Conservation (phyloP, 108 stramenopile species). For the Nitzschia palea region DNA sequence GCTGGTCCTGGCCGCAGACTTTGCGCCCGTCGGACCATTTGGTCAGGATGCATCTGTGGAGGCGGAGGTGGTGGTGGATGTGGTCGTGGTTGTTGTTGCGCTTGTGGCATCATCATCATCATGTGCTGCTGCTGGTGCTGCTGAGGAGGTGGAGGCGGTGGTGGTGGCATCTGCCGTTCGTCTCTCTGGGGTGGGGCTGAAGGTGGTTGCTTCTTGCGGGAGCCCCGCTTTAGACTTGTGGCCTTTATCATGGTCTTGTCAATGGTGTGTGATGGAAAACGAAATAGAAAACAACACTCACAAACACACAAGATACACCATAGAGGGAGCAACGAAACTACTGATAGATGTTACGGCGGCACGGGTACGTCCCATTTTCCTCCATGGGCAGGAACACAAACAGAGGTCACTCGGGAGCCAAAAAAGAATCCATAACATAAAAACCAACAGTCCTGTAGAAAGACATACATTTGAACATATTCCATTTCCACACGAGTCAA, state of each 20-base stretch:
- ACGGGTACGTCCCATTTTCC: too few species aligned
- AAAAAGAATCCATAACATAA: background rate
- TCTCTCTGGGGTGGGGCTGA: background rate
- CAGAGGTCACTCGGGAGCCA: background rate
- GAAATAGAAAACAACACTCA: too few species aligned
- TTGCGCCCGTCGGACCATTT: background rate
- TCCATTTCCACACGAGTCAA: too few species aligned
- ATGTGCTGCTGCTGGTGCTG: background rate
- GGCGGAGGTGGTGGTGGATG: background rate
- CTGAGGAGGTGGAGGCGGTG: background rate
- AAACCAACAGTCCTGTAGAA: background rate
- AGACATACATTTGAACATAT: too few species aligned
- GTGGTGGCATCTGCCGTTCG: background rate
- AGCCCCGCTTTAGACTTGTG: conserved; percentile 19
- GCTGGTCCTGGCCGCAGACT: conserved; percentile 16
- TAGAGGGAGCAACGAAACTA: too few species aligned
- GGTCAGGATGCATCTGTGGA: background rate
- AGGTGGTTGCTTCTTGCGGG: conserved; percentile 28
- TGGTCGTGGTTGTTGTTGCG: background rate
- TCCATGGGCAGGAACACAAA: too few species aligned
- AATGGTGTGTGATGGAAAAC: background rate
- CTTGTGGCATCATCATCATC: background rate
- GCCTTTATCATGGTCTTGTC: conserved; percentile 12
- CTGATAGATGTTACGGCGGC: too few species aligned
- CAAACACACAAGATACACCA: too few species aligned